Percentiles rank a stretch among this genome's conserved stretches.
Evolutionary conservation across 1,284 basidiomycete species (phyloP).

Genomic region (Tranzscheliella williamsii): DNA sequence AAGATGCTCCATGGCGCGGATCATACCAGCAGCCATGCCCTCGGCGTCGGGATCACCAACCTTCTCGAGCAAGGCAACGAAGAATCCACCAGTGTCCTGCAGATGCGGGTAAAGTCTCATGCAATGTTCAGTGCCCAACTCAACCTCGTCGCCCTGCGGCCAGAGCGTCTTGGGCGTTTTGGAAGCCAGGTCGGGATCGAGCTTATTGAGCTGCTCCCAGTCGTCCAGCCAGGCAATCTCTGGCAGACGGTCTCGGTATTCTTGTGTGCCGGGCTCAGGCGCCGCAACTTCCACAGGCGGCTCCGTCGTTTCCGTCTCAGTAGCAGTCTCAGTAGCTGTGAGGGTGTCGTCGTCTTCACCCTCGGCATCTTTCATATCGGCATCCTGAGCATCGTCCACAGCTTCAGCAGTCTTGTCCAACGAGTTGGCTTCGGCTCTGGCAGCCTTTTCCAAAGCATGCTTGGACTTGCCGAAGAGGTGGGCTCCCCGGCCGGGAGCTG

Average conservation of each 20-base stretch:
- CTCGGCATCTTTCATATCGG: slow-evolving; percentile 22
- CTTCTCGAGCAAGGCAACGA: slow-evolving; percentile 83
- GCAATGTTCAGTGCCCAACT: slow-evolving; percentile 48
- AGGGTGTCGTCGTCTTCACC: slow-evolving; percentile 19
- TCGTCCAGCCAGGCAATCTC: slow-evolving; percentile 53
- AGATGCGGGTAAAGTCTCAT: slow-evolving; percentile 77
- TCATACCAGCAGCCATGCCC: slow-evolving; percentile 56
- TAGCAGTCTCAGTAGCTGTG: no score
- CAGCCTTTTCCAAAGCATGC: slow-evolving; percentile 20
- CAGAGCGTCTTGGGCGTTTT: slow-evolving; percentile 51
- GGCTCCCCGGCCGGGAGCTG: slow-evolving; percentile 49
- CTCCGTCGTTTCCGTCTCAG: no score
- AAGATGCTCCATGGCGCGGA: slow-evolving; percentile 51
- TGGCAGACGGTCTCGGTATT: slow-evolving; percentile 44
- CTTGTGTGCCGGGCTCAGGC: slow-evolving; percentile 29
- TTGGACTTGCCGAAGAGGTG: slow-evolving; percentile 45
- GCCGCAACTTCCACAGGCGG: slow-evolving; percentile 4
- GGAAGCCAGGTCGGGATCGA: slow-evolving; percentile 49
- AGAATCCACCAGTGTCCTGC: slow-evolving; percentile 97
- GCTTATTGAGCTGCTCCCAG: slow-evolving; percentile 48
- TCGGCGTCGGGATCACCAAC: slow-evolving; percentile 42
- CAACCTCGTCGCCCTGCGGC: slow-evolving; percentile 57
- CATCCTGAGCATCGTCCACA: slow-evolving; percentile 13
- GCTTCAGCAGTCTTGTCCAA: slow-evolving; percentile 17
- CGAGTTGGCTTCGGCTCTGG: background rate